phyloP scores from a whole-genome alignment of 495 filamentous ascomycete species.

The Talaromyces thailandensis region DNA sequence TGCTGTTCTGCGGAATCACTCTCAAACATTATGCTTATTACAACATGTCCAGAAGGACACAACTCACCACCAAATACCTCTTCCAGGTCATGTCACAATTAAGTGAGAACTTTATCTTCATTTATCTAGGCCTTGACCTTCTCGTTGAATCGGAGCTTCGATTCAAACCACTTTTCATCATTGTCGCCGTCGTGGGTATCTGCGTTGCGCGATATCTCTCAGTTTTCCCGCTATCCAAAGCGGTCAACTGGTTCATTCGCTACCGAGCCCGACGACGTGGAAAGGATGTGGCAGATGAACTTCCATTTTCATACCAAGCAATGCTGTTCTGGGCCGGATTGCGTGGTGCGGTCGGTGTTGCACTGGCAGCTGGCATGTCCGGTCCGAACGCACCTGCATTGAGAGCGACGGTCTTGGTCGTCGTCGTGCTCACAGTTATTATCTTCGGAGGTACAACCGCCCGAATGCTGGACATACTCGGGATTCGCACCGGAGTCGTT shows the following conservation, averaged over 20 bases:
- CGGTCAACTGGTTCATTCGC: conserved; percentile 89
- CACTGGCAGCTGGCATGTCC: conserved; percentile 77
- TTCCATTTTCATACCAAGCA: conserved; percentile 86
- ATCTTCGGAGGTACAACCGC: conserved; percentile 97
- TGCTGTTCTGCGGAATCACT: conserved; percentile 96
- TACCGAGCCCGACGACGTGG: conserved; percentile 79
- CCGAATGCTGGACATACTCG: conserved; percentile 95
- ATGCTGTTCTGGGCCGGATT: conserved; percentile 99
- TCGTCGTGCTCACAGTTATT: conserved; percentile 95
- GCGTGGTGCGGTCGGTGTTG: conserved; percentile 92
- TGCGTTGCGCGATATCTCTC: conserved; percentile 86
- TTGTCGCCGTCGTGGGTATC: conserved; percentile 84
- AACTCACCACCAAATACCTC: conserved; percentile 95
- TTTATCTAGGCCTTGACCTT: conserved; percentile 88
- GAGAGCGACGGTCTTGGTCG: conserved; percentile 87
- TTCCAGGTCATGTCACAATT: conserved; percentile 93
- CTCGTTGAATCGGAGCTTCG: conserved; percentile 82
- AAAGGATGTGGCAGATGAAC: conserved; percentile 72
- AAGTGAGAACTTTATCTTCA: conserved; percentile 99
- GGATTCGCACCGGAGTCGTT: conserved; percentile 88
- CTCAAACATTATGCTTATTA: conserved; percentile 99
- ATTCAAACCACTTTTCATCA: conserved; percentile 92
- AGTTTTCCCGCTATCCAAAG: conserved; percentile 83
- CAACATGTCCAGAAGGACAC: conserved; percentile 97
- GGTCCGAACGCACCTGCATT: conserved; percentile 71